Evolutionary conservation across 1,284 basidiomycete genomes (phyloP).

Genomic region (Papiliotrema nemorosa): DNA sequence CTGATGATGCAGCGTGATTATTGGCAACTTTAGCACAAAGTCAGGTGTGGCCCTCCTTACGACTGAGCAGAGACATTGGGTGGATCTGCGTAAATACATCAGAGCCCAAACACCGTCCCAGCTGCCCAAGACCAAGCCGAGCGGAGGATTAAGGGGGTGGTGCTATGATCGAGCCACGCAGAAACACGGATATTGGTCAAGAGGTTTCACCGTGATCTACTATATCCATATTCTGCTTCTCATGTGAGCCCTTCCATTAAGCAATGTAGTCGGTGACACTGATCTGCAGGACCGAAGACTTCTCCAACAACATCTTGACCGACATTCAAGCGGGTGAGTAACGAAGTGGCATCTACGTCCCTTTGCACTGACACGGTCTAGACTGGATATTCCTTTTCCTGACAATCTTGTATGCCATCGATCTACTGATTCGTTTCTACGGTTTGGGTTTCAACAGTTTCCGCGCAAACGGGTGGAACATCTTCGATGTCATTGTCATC

Average conservation of each 20-base stretch:
- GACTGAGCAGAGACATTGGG: conserved; percentile 90
- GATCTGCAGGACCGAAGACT: conserved; percentile 70
- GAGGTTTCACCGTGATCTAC: conserved; percentile 76
- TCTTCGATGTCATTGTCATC: conserved; percentile 84
- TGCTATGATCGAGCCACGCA: conserved; percentile 86
- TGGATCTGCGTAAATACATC: conserved; percentile 86
- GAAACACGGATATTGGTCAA: conserved; percentile 93
- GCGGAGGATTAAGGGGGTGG: conserved; percentile 63
- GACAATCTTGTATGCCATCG: conserved; percentile 70
- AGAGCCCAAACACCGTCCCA: conserved; percentile 79
- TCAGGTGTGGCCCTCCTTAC: conserved; percentile 82
- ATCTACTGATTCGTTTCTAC: conserved; percentile 71
- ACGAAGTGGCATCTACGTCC: background rate
- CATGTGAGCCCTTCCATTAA: no score
- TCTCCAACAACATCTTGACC: conserved; percentile 57
- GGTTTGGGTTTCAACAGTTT: conserved; percentile 85
- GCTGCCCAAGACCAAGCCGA: conserved; percentile 41
- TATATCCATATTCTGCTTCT: conserved; percentile 78
- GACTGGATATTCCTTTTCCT: conserved; percentile 76
- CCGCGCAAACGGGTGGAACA: conserved; percentile 83
- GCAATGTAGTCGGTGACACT: no score
- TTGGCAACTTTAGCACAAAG: conserved; percentile 83
- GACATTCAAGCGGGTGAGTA: conserved; percentile 66
- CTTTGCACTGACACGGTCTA: background rate
- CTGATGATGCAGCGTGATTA: conserved; percentile 65